Evolutionary conservation across 2,329 filamentous ascomycete genomes (phyloP).

Genomic region (Colletotrichum ledebouriae): DNA sequence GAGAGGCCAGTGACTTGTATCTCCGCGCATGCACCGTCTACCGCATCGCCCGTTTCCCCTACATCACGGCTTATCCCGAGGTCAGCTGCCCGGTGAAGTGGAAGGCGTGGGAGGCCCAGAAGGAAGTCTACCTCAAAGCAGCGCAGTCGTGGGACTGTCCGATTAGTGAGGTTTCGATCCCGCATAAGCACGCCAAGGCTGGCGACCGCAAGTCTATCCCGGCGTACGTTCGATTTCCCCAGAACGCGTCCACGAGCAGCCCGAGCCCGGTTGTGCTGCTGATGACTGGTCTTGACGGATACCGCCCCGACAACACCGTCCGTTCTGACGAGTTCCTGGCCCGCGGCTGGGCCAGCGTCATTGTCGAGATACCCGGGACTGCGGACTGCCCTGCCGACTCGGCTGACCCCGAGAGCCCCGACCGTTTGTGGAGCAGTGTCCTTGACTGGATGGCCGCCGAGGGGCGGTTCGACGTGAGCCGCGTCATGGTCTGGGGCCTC

Average conservation of each 20-base stretch:
- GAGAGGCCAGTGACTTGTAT: constrained; percentile 72
- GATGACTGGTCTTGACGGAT: constrained; percentile 73
- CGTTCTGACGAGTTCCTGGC: constrained; percentile 72
- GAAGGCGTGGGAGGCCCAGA: constrained; percentile 75
- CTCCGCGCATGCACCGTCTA: constrained; percentile 81
- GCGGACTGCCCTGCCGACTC: constrained; percentile 76
- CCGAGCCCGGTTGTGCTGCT: constrained; percentile 65
- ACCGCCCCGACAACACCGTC: constrained; percentile 72
- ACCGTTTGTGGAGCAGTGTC: constrained; percentile 73
- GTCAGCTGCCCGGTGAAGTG: constrained; percentile 64
- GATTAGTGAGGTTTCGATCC: constrained; percentile 72
- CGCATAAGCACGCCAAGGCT: constrained; percentile 64
- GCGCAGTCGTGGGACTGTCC: constrained; percentile 67
- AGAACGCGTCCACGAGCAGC: constrained; percentile 31
- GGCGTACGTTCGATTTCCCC: constrained; percentile 74
- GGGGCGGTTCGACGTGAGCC: constrained; percentile 66
- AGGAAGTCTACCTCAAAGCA: constrained; percentile 72
- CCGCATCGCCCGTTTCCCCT: constrained; percentile 79
- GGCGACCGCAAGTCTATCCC: constrained; percentile 70
- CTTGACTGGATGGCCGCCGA: constrained; percentile 69
- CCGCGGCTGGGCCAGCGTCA: constrained; percentile 73
- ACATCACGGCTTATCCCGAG: constrained; percentile 57
- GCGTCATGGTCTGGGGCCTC: constrained; percentile 74
- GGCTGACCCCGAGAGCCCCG: constrained; percentile 69
- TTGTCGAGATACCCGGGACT: constrained; percentile 64